A percentile compares a stretch with the other conserved stretches of the same genome.
Conservation (phyloP, 805 yeast species). For the Wickerhamiella hasegawae region DNA sequence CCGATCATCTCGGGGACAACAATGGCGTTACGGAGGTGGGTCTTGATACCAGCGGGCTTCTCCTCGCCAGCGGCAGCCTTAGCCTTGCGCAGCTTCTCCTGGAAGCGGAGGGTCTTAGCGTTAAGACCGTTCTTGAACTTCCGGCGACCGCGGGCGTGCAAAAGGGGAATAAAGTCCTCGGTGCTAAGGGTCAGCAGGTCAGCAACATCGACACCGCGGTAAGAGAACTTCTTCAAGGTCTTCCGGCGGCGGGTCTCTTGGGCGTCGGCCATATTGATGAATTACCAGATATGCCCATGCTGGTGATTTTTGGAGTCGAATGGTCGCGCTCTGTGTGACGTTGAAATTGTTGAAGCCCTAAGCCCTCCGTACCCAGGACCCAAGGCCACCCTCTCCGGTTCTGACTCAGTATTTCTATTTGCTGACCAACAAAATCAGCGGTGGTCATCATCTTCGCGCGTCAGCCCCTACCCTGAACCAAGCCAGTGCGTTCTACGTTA, state of each 20-base stretch:
- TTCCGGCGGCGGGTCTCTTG: conserved; percentile 31
- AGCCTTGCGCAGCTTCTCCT: conserved; percentile 96
- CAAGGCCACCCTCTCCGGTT: too few species aligned
- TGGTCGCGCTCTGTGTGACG: too few species aligned
- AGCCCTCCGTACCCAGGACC: too few species aligned
- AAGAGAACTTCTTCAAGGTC: conserved; percentile 95
- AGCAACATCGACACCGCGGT: conserved; percentile 96
- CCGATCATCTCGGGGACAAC: conserved; percentile 99
- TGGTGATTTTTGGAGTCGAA: too few species aligned
- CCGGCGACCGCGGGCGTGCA: conserved; percentile 99
- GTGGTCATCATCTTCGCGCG: too few species aligned
- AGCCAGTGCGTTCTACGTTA: too few species aligned
- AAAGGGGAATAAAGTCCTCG: conserved; percentile 93
- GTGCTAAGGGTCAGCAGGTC: conserved; percentile 85
- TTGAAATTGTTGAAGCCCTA: too few species aligned
- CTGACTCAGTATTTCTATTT: too few species aligned
- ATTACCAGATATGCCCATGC: too few species aligned
- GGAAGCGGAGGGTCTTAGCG: conserved; percentile 86
- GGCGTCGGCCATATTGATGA: conserved; percentile 19
- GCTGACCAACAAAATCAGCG: too few species aligned
- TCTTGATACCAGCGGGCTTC: conserved; percentile 96
- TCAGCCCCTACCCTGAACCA: too few species aligned
- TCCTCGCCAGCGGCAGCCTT: conserved; percentile 74
- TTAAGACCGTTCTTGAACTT: conserved; percentile 97
- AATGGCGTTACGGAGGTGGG: conserved; percentile 98